Evolutionary conservation across 345 rosid species (phyloP), one percentile per base, ranked within the genome.

Genomic region (Isatis tinctoria): DNA sequence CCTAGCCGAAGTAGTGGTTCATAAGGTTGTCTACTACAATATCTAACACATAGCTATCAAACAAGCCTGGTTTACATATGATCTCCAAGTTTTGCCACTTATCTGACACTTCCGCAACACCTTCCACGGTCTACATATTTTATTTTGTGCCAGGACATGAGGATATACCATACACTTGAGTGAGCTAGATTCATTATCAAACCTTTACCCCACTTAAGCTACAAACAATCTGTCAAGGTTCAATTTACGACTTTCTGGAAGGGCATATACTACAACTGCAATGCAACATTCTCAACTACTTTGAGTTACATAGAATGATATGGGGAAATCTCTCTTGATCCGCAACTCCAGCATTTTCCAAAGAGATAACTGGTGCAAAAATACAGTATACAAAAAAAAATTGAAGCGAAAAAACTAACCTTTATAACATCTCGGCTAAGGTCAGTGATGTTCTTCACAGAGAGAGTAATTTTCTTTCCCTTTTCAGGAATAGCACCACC

Each of bases 391-490:
- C 16, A 63, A 30, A 73, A 18, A 73, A 18, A 53, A 30, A 14
- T 0, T 10, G 59, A 49, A 51, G 49, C 9, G 10, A 52, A 68
- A 22, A n/a, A 53, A 70, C 77, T 69, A 67, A 94, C 98, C 97
- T 94, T 94, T 70, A 91, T 88, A 16, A 90, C 88, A 74, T 91
- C 97, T 73, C 98, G 90, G 82, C 95, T 90, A 41, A 94, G 83
- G 80, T 94, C 97, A 18, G 82, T 35, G 17, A 76, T 40, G 64
- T 83, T 82, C 80, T 71, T 84, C 65, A 87, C 97, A 72, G 6
- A 62, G 7, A 94, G 82, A 43, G 86, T 84, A 22, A 90, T 85
- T 79, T 52, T 88, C 78, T 90, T 94, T 54, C 96, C 98, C 80
- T 87, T 94, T 45, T 87, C 86, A 73, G 98, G 95, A 80, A 94